phyloP scores from a whole-genome alignment of 176 grass and related monocot species.

The Tillandsia leiboldiana region DNA sequence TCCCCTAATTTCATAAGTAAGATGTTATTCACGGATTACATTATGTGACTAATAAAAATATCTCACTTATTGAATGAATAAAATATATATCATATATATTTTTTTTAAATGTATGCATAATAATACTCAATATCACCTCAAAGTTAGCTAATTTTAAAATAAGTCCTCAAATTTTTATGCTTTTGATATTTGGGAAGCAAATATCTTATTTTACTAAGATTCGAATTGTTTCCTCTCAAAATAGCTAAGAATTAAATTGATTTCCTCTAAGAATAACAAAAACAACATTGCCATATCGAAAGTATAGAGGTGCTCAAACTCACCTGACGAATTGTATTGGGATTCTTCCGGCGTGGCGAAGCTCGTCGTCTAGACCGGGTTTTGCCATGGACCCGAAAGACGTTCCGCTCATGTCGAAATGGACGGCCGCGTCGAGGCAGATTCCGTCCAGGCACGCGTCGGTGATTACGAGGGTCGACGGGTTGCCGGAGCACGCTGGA shows the following conservation, averaged over 20 bases:
- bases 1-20: too few relatives aligned
- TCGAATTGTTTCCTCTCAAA: too few relatives aligned
- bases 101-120: too few relatives aligned
- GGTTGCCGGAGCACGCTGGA: conserved; percentile 34
- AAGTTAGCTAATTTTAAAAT: too few relatives aligned
- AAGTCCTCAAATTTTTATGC: too few relatives aligned
- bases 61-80: too few relatives aligned
- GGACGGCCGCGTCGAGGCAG: conserved; percentile 25
- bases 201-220: background rate
- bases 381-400: conserved; percentile 53
- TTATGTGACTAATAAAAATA: too few relatives aligned
- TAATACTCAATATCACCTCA: too few relatives aligned
- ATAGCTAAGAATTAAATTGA: too few relatives aligned
- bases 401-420: conserved; percentile 64
- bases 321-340: conserved; percentile 40
- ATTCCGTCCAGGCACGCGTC: conserved; percentile 40
- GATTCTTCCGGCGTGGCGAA: conserved; percentile 34
- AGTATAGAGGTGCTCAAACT: background rate
- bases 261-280: too few relatives aligned
- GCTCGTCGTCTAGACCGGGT: conserved; percentile 31
- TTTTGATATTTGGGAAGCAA: background rate
- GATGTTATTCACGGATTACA: too few relatives aligned
- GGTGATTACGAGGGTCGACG: conserved; percentile 44
- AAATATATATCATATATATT: too few relatives aligned
- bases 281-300: background rate